Conservation (phyloP, 129 eudicot genomes). For the Mikania micrantha region DNA sequence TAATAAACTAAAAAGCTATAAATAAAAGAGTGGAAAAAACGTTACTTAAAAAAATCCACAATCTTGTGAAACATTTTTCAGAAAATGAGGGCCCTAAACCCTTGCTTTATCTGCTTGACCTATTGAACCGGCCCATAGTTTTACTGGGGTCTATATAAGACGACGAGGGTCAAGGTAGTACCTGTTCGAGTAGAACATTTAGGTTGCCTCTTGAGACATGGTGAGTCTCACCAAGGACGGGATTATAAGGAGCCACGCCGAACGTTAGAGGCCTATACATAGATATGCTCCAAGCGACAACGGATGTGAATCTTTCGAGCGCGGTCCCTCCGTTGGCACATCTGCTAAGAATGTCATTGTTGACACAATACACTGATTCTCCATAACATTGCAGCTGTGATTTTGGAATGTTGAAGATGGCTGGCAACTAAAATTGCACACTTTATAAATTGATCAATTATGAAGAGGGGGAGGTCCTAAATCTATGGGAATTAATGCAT, state of each 20-base stretch:
- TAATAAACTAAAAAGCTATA: no score
- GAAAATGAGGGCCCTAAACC: no score
- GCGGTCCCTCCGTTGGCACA: constrained; percentile 48
- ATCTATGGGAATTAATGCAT: background rate
- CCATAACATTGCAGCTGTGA: constrained; percentile 85
- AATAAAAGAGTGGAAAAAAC: no score
- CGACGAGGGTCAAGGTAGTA: background rate
- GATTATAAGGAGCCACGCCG: constrained; percentile 80
- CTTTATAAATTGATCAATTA: background rate
- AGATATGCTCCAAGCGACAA: constrained; percentile 84
- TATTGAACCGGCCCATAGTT: no score
- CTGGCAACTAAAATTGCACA: constrained; percentile 49
- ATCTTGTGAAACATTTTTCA: no score
- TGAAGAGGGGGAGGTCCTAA: background rate
- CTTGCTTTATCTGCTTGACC: no score
- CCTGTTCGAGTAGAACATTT: constrained; percentile 89
- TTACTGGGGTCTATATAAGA: background rate
- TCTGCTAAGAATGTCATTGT: constrained; percentile 45
- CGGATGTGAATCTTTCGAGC: constrained; percentile 47
- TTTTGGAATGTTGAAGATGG: constrained; percentile 79
- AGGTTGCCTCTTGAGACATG: constrained; percentile 67
- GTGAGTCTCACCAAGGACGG: constrained; percentile 93
- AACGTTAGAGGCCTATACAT: constrained; percentile 58
- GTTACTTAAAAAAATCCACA: no score
- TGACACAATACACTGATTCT: constrained; percentile 57